phyloP scores from a whole-genome alignment of 257 asterid genomes.

The Scutellaria barbata region DNA sequence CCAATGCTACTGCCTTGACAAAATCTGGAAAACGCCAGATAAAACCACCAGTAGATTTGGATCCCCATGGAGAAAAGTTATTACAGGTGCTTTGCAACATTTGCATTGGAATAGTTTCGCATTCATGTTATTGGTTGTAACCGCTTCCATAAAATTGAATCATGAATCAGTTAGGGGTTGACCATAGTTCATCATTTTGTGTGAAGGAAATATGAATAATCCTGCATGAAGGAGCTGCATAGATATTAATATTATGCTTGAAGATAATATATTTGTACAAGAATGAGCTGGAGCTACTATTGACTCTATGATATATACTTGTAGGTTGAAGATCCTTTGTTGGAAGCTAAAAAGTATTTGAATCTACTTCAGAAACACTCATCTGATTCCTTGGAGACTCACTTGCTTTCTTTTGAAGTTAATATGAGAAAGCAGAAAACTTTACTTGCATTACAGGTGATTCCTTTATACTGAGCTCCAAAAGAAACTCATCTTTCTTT shows the following conservation, averaged over 20 bases:
- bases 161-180: too few species aligned
- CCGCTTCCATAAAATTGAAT: too few species aligned
- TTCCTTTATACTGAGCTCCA: not conserved
- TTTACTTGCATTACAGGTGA: conserved; percentile 86
- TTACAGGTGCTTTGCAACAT: conserved; percentile 19
- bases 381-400: conserved; percentile 79
- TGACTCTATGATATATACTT: conserved; percentile 29
- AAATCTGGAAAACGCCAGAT: not conserved
- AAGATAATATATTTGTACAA: too few species aligned
- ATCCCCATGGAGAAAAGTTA: conserved; percentile 91
- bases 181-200: too few species aligned
- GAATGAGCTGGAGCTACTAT: not conserved
- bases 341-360: conserved; percentile 91
- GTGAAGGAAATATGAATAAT: not conserved
- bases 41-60: conserved; percentile 79
- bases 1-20: conserved; percentile 48
- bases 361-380: conserved; percentile 94
- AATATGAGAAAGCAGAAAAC: conserved; percentile 83
- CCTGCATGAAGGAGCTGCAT: not conserved
- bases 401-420: conserved; percentile 88
- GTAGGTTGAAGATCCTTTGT: conserved; percentile 92
- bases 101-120: too few species aligned
- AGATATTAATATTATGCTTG: too few species aligned
- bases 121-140: conserved; percentile 8
- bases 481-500: too few species aligned